Evolutionary conservation across 768 basidiomycete genomes (phyloP).

Genomic region (Termitomyces sp.): DNA sequence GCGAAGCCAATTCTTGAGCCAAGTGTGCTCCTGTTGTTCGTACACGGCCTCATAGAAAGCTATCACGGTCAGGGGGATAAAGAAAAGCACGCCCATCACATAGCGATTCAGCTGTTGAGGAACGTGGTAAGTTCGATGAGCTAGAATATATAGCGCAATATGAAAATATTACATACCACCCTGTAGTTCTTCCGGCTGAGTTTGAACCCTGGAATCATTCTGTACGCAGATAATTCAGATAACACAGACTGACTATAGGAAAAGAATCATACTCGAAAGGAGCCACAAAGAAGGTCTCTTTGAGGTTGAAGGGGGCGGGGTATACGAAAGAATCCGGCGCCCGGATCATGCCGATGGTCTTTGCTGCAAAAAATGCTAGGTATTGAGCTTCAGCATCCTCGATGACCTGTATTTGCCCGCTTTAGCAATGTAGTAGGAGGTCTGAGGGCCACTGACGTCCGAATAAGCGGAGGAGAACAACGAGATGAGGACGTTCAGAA

Average conservation of each 20-base stretch:
- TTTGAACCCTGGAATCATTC: conserved; percentile 38
- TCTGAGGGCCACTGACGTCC: conserved; percentile 50
- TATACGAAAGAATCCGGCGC: conserved; percentile 86
- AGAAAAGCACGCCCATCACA: conserved; percentile 81
- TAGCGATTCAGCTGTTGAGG: conserved; percentile 60
- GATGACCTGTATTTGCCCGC: conserved; percentile 47
- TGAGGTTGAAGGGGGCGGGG: conserved; percentile 89
- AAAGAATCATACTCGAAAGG: conserved; percentile 73
- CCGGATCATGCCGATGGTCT: conserved; percentile 81
- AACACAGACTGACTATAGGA: background rate
- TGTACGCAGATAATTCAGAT: conserved; percentile 16
- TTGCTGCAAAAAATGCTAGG: conserved; percentile 84
- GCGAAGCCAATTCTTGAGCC: conserved; percentile 68
- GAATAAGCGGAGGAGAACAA: conserved; percentile 90
- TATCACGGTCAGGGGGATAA: conserved; percentile 69
- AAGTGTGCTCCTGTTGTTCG: conserved; percentile 44
- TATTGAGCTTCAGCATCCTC: conserved; percentile 88
- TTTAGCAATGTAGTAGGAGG: background rate
- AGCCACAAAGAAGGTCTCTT: conserved; percentile 76
- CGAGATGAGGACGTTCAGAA: conserved; percentile 94
- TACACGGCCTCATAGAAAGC: conserved; percentile 71
- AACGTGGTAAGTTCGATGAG: background rate
- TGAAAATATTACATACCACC: conserved; percentile 30
- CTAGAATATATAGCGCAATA: background rate
- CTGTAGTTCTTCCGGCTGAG: conserved; percentile 55